A percentile compares a stretch with the other conserved stretches of the same genome.
Conservation (phyloP, 2,329 filamentous ascomycete genomes). For the Metarhizium guizhouense region DNA sequence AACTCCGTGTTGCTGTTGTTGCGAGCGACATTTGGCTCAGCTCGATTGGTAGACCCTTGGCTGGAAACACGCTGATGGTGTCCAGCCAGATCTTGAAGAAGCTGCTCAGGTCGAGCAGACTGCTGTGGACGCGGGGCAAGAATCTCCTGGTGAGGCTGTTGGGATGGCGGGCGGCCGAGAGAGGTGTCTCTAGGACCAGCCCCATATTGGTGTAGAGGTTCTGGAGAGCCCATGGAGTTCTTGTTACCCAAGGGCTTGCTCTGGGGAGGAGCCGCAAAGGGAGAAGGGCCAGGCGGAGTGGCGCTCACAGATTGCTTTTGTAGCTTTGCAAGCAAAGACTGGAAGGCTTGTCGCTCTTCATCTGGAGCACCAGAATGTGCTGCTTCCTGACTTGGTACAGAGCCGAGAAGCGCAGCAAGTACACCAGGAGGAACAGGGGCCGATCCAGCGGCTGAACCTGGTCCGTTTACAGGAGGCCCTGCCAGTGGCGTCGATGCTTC, state of each 20-base stretch:
- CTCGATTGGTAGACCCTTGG: slow-evolving; percentile 36
- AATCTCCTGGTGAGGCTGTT: slow-evolving; percentile 39
- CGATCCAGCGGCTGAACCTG: slow-evolving; percentile 3
- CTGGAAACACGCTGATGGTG: slow-evolving; percentile 48
- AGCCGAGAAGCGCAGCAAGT: slow-evolving; percentile 5
- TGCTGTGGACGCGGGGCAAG: slow-evolving; percentile 43
- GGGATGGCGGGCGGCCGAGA: slow-evolving; percentile 29
- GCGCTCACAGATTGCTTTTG: slow-evolving; percentile 46
- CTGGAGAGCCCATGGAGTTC: slow-evolving; percentile 37
- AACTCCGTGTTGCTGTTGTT: slow-evolving; percentile 70
- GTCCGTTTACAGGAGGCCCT: slow-evolving; percentile 15
- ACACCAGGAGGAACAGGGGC: slow-evolving; percentile 1
- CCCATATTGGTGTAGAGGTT: slow-evolving; percentile 37
- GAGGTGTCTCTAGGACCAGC: slow-evolving; percentile 36
- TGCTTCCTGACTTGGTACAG: not conserved
- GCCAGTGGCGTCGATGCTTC: slow-evolving; percentile 38
- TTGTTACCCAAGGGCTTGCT: slow-evolving; percentile 17
- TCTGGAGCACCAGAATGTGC: slow-evolving; percentile 30
- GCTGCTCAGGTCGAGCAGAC: slow-evolving; percentile 47
- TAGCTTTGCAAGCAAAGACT: slow-evolving; percentile 73
- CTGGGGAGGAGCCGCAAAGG: slow-evolving; percentile 33
- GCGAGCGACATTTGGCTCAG: slow-evolving; percentile 32
- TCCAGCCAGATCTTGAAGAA: slow-evolving; percentile 50
- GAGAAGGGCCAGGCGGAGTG: slow-evolving; percentile 35
- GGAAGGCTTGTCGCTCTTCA: slow-evolving; percentile 78